Evolutionary conservation across 2,329 filamentous ascomycete species (phyloP).

Genomic region (Penicillium sp.): DNA sequence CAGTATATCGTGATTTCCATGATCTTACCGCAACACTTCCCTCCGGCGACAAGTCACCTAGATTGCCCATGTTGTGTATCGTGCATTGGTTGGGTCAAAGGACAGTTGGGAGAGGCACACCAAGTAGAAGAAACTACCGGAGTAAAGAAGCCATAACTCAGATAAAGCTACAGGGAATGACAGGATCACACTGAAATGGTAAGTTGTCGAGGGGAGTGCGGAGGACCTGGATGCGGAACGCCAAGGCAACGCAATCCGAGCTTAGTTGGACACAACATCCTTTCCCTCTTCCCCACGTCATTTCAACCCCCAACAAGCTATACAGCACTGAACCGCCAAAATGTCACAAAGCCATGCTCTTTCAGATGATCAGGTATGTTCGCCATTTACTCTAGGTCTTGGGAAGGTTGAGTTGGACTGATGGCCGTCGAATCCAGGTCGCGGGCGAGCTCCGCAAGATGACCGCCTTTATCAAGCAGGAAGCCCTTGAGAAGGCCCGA

Average conservation of each 20-base stretch:
- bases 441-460: constrained; percentile 99
- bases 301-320: constrained; percentile 16
- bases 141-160: constrained; percentile 19
- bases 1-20: constrained; percentile 11
- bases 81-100: constrained; percentile 39
- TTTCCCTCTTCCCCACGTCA: constrained; percentile 21
- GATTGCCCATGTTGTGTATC: constrained; percentile 60
- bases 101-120: constrained; percentile 40
- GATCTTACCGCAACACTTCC: constrained; percentile 70
- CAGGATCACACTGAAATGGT: constrained; percentile 6
- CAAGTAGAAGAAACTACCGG: constrained; percentile 17
- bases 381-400: neutral
- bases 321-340: constrained; percentile 45
- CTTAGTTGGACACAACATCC: constrained; percentile 26
- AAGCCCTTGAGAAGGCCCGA: constrained; percentile 92
- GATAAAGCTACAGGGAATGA: constrained; percentile 4
- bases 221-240: constrained; percentile 22
- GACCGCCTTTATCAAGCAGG: constrained; percentile 99
- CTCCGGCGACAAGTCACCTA: constrained; percentile 73
- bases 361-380: constrained; percentile 88
- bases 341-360: constrained; percentile 94
- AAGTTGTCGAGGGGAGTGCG: constrained; percentile 11
- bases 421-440: constrained; percentile 59
- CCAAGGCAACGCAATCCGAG: constrained; percentile 22
- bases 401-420: constrained; percentile 9